These are phyloP conservation scores for Digitaria exilis DNA, from an alignment of 202 grass and related monocot species.

Conservation along the genomic window DNA sequence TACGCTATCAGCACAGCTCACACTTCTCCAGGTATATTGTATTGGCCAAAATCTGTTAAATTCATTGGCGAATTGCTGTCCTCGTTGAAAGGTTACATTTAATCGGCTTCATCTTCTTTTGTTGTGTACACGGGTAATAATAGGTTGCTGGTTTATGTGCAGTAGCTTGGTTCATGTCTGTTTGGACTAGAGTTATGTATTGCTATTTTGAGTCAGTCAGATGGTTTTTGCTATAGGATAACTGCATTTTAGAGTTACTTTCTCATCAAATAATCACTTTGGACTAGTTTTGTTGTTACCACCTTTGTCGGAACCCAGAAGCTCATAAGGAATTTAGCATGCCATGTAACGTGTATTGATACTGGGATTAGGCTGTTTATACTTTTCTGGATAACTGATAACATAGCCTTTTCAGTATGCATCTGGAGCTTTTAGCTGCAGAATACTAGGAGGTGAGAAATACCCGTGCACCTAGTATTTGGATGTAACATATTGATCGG, in stretches of 20 bases:
- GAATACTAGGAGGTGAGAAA: neutral
- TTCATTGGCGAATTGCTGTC: conserved; percentile 12
- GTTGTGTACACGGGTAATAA: neutral
- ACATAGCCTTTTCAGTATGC: neutral
- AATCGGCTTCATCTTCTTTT: neutral
- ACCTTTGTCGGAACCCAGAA: neutral
- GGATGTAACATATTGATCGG: conserved; percentile 3
- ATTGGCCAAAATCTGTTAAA: conserved; percentile 16
- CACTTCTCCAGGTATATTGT: conserved; percentile 78
- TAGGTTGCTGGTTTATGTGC: neutral
- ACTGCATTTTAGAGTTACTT: neutral
- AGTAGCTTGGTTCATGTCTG: conserved; percentile 12
- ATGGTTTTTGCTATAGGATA: neutral
- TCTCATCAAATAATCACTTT: neutral
- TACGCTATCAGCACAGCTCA: conserved; percentile 86
- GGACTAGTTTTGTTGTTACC: neutral
- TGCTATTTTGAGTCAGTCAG: neutral
- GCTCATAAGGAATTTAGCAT: conserved; percentile 9
- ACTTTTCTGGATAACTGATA: neutral
- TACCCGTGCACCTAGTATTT: neutral
- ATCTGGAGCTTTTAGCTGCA: neutral
- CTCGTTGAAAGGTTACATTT: neutral
- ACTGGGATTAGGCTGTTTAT: neutral
- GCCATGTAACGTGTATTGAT: neutral
- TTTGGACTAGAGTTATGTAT: neutral